Conservation (phyloP, 495 filamentous ascomycete genomes). For the Talaromyces liani region DNA sequence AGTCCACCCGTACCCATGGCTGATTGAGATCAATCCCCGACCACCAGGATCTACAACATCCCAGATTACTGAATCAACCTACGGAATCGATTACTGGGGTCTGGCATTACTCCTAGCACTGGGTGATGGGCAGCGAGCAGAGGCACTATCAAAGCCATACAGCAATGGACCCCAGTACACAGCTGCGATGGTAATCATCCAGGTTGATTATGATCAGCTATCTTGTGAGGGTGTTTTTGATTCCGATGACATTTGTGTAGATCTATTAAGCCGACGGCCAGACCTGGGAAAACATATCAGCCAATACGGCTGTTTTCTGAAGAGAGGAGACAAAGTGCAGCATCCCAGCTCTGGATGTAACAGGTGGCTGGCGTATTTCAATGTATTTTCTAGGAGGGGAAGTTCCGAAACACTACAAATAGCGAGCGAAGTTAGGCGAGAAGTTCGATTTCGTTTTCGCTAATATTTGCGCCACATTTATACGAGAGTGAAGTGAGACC, state of each 20-base stretch:
- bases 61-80: constrained; percentile 19
- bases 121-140: neutral
- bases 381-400: neutral
- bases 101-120: constrained; percentile 20
- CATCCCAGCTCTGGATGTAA: neutral
- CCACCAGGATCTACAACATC: constrained; percentile 9
- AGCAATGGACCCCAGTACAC: neutral
- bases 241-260: constrained; percentile 28
- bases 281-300: constrained; percentile 20
- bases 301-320: neutral
- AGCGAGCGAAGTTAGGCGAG: neutral
- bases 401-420: neutral
- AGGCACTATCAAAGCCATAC: neutral
- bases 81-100: constrained; percentile 35
- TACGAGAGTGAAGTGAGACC: no score
- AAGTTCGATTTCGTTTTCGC: neutral
- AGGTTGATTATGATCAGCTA: neutral
- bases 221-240: constrained; percentile 30
- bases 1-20: neutral
- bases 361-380: neutral
- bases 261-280: constrained; percentile 21
- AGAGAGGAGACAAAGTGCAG: neutral
- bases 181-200: neutral
- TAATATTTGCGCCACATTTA: no score
- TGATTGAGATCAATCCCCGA: neutral